Evolutionary conservation across 176 grass and related monocot genomes (phyloP).

Genomic region (Oropetium thomaeum): DNA sequence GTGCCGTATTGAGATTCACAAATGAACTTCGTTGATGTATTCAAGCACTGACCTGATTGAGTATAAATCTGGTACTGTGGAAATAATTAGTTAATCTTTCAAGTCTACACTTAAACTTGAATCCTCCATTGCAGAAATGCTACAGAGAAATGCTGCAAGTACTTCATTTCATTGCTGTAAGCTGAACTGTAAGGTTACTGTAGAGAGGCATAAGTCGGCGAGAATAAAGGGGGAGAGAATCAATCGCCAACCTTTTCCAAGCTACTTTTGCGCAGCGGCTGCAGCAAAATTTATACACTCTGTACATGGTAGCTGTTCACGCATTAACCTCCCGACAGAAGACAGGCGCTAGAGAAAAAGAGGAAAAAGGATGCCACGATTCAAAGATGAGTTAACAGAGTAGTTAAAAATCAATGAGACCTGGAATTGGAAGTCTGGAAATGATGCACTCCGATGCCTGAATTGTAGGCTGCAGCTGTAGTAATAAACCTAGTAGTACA

Average conservation of each 20-base stretch:
- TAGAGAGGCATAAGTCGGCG: slow-evolving; percentile 17
- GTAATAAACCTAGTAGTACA: too few species aligned
- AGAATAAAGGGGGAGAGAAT: slow-evolving; percentile 28
- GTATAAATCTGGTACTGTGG: too few species aligned
- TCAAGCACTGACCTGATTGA: too few species aligned
- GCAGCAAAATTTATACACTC: slow-evolving; percentile 24
- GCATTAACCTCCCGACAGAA: slow-evolving; percentile 30
- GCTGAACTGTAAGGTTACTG: background rate
- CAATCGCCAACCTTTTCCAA: slow-evolving; percentile 13
- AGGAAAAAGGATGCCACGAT: background rate
- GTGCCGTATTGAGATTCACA: too few species aligned
- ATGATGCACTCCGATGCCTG: background rate
- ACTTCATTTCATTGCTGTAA: too few species aligned
- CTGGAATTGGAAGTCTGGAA: background rate
- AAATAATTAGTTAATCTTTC: too few species aligned
- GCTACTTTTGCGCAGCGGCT: slow-evolving; percentile 17
- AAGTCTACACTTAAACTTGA: too few species aligned
- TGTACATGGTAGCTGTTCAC: slow-evolving; percentile 23
- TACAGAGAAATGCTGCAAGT: too few species aligned
- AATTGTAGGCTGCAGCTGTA: background rate
- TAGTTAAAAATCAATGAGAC: background rate
- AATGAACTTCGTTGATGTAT: too few species aligned
- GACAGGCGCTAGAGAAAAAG: slow-evolving; percentile 23
- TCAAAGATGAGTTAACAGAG: background rate
- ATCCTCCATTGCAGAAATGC: too few species aligned